phyloP scores from a whole-genome alignment of 495 filamentous ascomycete species.

The Astrothelium macrocarpum region DNA sequence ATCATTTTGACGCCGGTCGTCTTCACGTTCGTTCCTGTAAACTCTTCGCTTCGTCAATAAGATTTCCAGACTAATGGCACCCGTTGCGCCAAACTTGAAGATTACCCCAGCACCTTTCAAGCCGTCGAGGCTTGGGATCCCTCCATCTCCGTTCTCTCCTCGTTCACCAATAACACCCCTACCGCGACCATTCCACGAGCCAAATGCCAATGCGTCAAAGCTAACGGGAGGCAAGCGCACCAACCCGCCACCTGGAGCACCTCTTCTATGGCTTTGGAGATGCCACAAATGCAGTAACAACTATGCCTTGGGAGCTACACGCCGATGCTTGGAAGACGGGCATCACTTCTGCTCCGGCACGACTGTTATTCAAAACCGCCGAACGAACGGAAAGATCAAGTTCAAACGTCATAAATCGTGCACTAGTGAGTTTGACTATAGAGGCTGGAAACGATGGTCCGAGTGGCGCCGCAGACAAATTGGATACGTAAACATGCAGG shows the following conservation, averaged over 20 bases:
- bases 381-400: conserved; percentile 17
- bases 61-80: neutral
- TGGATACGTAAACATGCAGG: neutral
- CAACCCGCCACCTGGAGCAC: conserved; percentile 18
- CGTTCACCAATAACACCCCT: conserved; percentile 22
- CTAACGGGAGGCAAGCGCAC: neutral
- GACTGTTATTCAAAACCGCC: conserved; percentile 26
- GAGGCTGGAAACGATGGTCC: conserved; percentile 36
- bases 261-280: conserved; percentile 38
- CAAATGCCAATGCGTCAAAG: neutral
- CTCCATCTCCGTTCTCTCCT: conserved; percentile 31
- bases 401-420: conserved; percentile 33
- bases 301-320: conserved; percentile 36
- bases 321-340: conserved; percentile 41
- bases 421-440: conserved; percentile 39
- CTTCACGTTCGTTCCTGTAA: neutral
- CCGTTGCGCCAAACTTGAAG: conserved; percentile 8
- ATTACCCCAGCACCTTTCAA: conserved; percentile 25
- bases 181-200: neutral
- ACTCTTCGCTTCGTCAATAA: neutral
- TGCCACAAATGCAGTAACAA: conserved; percentile 38
- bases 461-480: conserved; percentile 27
- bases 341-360: conserved; percentile 41
- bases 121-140: conserved; percentile 29
- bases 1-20: conserved; percentile 4